Base-by-base conservation (phyloP, 148 eudicot genomes). In the Camellia lanceoleosa region DNA sequence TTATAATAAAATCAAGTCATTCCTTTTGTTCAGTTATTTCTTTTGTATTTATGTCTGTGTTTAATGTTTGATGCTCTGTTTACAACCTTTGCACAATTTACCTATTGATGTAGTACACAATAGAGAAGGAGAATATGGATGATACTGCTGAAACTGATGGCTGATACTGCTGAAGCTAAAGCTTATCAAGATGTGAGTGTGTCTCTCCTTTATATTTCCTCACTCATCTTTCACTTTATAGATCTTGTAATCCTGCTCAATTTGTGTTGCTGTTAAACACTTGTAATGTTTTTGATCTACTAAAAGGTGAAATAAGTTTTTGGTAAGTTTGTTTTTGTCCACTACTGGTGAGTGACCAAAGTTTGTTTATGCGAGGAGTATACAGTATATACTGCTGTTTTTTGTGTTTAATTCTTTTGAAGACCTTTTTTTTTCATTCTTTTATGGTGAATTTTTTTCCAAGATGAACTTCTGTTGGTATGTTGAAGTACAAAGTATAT, bases 91-190 rank as follows among this genome's bases (percentile, higher is more conserved):
- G 52, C 56, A 72, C 73, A 58, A 12, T 44, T 30, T 43, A 70
- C 49, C 1, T 5, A 49, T 49, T 73, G 7, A 15, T 54, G 23
- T 59, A 5, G 7, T 44, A 96, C 86, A 95, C 97, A 60, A 91
- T 96, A 76, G 98, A 96, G 88, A 88, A 92, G 65, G 98, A 96
- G 87, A 81, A 93, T 66, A 93, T 96, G 81, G 99, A 93, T 1
- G 99, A 93, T 88, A 95, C 93, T 80, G 30, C 98, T n/a, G n/a
- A n/a, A n/a, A n/a, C n/a, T n/a, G n/a, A n/a, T n/a, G n/a, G n/a
- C n/a, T n/a, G n/a, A n/a, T n/a, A n/a, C n/a, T 79, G 98, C 86
- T 18, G 99, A 96, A 85, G 99, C 99, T 11, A 96, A 92, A 91
- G n/a, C n/a, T n/a, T n/a, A n/a, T n/a, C n/a, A n/a, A n/a, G n/a